These are phyloP conservation scores for Colletotrichum orbiculare DNA, from an alignment of 2,329 filamentous ascomycete genomes.

Conservation along the genomic window DNA sequence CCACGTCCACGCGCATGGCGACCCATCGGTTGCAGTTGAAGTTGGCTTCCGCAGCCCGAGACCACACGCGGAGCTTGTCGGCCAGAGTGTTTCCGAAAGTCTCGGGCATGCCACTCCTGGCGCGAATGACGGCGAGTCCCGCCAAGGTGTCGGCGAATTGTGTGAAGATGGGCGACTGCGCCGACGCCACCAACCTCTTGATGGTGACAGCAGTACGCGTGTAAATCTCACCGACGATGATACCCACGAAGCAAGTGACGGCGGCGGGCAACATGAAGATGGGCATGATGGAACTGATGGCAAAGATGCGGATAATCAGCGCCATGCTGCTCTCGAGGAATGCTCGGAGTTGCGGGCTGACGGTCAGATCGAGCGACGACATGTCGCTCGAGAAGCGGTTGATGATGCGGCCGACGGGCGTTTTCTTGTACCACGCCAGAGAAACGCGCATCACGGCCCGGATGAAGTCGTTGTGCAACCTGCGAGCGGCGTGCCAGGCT, in stretches of 20 bases:
- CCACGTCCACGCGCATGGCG: conserved; percentile 63
- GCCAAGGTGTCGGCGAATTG: conserved; percentile 66
- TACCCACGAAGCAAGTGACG: conserved; percentile 57
- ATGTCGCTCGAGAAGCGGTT: conserved; percentile 69
- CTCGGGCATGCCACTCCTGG: conserved; percentile 52
- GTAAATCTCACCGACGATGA: conserved; percentile 61
- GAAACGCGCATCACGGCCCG: conserved; percentile 63
- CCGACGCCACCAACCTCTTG: conserved; percentile 57
- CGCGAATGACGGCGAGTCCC: conserved; percentile 62
- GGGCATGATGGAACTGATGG: conserved; percentile 63
- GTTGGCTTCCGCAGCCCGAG: conserved; percentile 59
- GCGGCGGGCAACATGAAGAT: conserved; percentile 60
- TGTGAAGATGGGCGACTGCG: conserved; percentile 66
- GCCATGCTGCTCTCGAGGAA: conserved; percentile 55
- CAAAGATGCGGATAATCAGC: conserved; percentile 58
- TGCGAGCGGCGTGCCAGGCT: conserved; percentile 65
- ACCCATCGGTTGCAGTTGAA: conserved; percentile 70
- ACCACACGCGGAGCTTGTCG: conserved; percentile 59
- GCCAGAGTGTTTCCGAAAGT: conserved; percentile 62
- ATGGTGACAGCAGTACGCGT: conserved; percentile 60
- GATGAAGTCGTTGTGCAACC: conserved; percentile 64
- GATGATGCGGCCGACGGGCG: conserved; percentile 63
- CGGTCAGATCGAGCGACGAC: conserved; percentile 61
- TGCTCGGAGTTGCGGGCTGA: conserved; percentile 57
- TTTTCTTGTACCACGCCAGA: conserved; percentile 66